Evolutionary conservation across 768 basidiomycete species (phyloP), one percentile per base, ranked within the genome.

Genomic region (Suillus cothurnatus): DNA sequence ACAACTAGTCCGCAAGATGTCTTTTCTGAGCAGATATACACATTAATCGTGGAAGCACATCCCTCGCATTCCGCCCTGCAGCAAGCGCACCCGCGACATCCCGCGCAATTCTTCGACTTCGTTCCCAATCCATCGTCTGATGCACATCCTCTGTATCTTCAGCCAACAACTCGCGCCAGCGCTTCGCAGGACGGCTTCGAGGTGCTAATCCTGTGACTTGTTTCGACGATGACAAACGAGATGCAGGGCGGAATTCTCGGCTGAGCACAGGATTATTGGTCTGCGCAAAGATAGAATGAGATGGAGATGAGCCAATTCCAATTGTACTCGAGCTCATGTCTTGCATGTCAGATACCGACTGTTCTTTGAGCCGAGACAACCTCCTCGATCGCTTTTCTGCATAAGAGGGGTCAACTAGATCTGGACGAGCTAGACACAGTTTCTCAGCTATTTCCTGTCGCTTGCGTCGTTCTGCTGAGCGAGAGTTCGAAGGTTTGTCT

Each of bases 391-490:
- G 69, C 60, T 74, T 77, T 6, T 57, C 55, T 50, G 67, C 58
- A 63, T 79, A 81, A 0, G 76, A 71, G 3, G 76, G 69, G 8
- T 71, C 70, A 2, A 81, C 79, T 9, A 80, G 76, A 61, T 82
- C 78, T 3, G 85, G 86, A 32, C 81, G 79, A 14, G 82, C 83
- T 17, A 69, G 70, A 5, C 80, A 78, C 19, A 87, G 73, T 39
- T 79, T 80, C 43, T 83, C 80, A 1, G 80, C 80, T 47, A 71
- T 72, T 4, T 70, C 71, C 2, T 70, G 71, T 50, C 65, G 64
- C 0, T 67, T 65, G 17, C 68, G 70, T 19, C 71, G 71, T 43
- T 65, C 65, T 31, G 64, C 71, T 4, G 63, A 72, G 55, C 67
- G 70, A 43, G 58, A 39, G 9, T 6, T 26, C 19, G 38, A 39